phyloP scores from a whole-genome alignment of 108 stramenopile genomes.

The Stephanodiscus minutulus region DNA sequence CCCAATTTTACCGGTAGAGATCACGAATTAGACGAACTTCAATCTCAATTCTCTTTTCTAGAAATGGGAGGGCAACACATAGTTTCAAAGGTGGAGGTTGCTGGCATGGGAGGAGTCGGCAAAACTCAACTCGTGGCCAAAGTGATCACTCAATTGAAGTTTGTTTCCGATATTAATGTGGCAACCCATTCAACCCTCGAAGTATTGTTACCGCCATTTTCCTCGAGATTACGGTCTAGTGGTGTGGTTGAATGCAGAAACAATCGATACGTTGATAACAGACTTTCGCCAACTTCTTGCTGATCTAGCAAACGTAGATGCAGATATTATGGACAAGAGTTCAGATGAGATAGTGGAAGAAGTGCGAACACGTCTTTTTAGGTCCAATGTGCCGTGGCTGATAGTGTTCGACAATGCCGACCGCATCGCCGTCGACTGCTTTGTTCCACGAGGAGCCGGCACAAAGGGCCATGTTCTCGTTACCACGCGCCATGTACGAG shows the following conservation, averaged over 20 bases:
- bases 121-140: conserved; percentile 43
- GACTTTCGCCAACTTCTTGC: conserved; percentile 63
- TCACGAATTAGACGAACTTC: conserved; percentile 40
- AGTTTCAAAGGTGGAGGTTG: conserved; percentile 55
- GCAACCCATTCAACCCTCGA: conserved; percentile 24
- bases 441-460: conserved; percentile 60
- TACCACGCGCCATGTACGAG: conserved; percentile 54
- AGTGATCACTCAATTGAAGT: not conserved
- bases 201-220: conserved; percentile 69
- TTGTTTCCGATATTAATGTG: not conserved
- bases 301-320: conserved; percentile 51
- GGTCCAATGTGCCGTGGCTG: conserved; percentile 61
- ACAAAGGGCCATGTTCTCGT: conserved; percentile 60
- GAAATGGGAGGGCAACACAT: conserved; percentile 26
- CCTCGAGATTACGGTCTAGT: conserved; percentile 63
- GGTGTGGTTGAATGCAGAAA: conserved; percentile 68
- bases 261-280: conserved; percentile 55
- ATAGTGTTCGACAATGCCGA: conserved; percentile 78
- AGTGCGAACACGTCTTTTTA: conserved; percentile 65
- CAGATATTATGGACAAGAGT: conserved; percentile 40
- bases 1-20: too few species aligned
- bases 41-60: conserved; percentile 37
- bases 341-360: conserved; percentile 61
- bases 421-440: conserved; percentile 55
- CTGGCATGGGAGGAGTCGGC: conserved; percentile 62